Evolutionary conservation across 768 basidiomycete species (phyloP).

Genomic region (Tylopilus felleus): DNA sequence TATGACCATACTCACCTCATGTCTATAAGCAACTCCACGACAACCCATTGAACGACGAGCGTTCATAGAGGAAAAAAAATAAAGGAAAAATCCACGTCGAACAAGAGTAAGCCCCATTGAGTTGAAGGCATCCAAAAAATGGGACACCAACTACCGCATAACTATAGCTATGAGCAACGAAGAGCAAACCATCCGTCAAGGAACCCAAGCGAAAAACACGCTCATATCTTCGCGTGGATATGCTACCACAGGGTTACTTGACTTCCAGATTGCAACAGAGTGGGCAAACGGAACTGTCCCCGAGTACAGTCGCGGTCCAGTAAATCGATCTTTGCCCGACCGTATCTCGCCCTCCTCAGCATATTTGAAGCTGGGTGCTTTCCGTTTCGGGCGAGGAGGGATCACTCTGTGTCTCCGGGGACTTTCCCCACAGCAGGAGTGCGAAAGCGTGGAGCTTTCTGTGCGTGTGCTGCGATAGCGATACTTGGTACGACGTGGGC

Average conservation of each 20-base stretch:
- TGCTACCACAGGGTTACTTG: slow-evolving; percentile 38
- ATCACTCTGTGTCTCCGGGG: slow-evolving; percentile 81
- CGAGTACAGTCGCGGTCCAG: slow-evolving; percentile 22
- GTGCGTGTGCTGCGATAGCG: slow-evolving; percentile 83
- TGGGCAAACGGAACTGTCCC: slow-evolving; percentile 44
- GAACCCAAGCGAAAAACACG: slow-evolving; percentile 47
- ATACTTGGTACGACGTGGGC: slow-evolving; percentile 68
- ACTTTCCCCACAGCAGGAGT: slow-evolving; percentile 85
- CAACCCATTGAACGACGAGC: slow-evolving; percentile 45
- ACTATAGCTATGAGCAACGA: slow-evolving; percentile 86
- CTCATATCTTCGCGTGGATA: slow-evolving; percentile 77
- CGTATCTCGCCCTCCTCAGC: slow-evolving; percentile 52
- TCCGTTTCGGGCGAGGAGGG: slow-evolving; percentile 56
- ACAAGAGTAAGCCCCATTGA: slow-evolving; percentile 92
- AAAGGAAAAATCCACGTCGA: slow-evolving; percentile 42
- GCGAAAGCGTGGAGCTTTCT: slow-evolving; percentile 47
- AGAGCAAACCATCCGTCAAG: slow-evolving; percentile 36
- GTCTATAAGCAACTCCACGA: background rate
- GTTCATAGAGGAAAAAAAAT: slow-evolving; percentile 55
- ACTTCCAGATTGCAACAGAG: slow-evolving; percentile 50
- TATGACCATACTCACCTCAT: slow-evolving; percentile 23
- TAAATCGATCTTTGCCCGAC: slow-evolving; percentile 49
- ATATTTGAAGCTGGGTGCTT: slow-evolving; percentile 73
- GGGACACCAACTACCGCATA: slow-evolving; percentile 69
- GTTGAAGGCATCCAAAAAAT: slow-evolving; percentile 51